Evolutionary conservation across 148 eudicot genomes (phyloP).

Genomic region (Persicaria tinctoria): DNA sequence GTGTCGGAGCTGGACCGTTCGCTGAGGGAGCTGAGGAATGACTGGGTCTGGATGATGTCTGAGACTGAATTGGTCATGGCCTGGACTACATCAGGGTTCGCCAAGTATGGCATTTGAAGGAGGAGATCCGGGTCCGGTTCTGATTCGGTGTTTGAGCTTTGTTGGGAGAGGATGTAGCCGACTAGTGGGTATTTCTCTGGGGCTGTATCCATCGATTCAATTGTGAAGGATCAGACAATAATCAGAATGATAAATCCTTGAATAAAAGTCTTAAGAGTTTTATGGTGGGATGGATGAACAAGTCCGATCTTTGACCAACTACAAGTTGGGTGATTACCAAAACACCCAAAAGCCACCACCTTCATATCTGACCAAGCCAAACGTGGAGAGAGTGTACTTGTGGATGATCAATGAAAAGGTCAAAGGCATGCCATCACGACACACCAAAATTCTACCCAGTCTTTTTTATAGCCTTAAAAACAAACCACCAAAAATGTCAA

Average conservation of each 20-base stretch:
- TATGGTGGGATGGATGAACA: not conserved
- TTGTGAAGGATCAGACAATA: not conserved
- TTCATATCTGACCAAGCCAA: conserved; percentile 2
- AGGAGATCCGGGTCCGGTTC: conserved; percentile 12
- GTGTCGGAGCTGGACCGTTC: conserved; percentile 4
- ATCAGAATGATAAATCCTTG: not conserved
- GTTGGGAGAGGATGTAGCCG: conserved; percentile 9
- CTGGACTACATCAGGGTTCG: conserved; percentile 5
- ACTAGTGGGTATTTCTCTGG: conserved; percentile 6
- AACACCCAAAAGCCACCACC: conserved; percentile 3
- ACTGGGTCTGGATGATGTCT: conserved; percentile 11
- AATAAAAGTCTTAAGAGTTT: not conserved
- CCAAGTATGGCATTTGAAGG: conserved; percentile 8
- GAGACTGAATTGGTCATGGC: conserved; percentile 9
- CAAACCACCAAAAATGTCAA: no score
- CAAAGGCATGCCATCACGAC: not conserved
- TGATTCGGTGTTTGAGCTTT: not conserved
- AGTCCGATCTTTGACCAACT: not conserved
- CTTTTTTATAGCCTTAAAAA: no score
- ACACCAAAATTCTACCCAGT: not conserved
- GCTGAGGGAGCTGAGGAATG: conserved; percentile 6
- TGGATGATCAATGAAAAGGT: not conserved
- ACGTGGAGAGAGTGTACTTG: not conserved
- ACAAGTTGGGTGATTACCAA: not conserved
- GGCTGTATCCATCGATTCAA: conserved; percentile 11